Evolutionary conservation across 345 rosid genomes (phyloP), one percentile per base, ranked within the genome.

Genomic region (Alliaria petiolata): DNA sequence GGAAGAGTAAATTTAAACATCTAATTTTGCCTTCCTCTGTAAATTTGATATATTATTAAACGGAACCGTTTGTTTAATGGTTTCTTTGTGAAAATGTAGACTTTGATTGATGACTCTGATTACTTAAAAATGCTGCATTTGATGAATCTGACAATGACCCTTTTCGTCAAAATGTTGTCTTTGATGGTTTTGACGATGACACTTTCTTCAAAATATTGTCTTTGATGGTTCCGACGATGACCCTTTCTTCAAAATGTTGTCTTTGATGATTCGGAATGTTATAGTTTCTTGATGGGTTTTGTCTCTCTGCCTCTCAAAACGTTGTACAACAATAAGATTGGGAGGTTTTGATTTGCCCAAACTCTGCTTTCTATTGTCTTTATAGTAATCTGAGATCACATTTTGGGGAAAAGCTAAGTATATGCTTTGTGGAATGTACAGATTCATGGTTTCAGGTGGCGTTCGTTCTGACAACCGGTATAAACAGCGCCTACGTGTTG

Each of bases 401-500:
- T 59, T 31, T 39, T 59, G 54, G 22, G 50, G 22, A 28, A 43
- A 56, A 57, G 67, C 67, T 74, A 39, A 67, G 30, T 33, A 31
- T 52, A 31, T 52, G 56, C 36, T 20, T 44, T 62, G 65, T 61
- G 65, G 65, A 38, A 52, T 62, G 44, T 75, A 59, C 83, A 95
- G 99, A 95, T 81, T 89, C 99, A 73, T 95, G 97, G 97, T 69
- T 85, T 67, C 99, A 91, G 76, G 93, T 83, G 62, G 87, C 90
- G 31, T 89, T 91, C 44, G 87, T 95, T 22, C 81, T 95, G 55
- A 88, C 97, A 12, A 89, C 93, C 0, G 89, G 95, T n/a, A 54
- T 91, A 66, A 95, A 95, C 88, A 95, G 96, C 52, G 96, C 88
- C 0, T 95, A 82, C 79, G 93, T 91, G 56, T 78, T 95, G 79